Evolutionary conservation across 2,329 filamentous ascomycete species (phyloP), one percentile per base, ranked within the genome.

Genomic region (Thielaviopsis ethacetica): DNA sequence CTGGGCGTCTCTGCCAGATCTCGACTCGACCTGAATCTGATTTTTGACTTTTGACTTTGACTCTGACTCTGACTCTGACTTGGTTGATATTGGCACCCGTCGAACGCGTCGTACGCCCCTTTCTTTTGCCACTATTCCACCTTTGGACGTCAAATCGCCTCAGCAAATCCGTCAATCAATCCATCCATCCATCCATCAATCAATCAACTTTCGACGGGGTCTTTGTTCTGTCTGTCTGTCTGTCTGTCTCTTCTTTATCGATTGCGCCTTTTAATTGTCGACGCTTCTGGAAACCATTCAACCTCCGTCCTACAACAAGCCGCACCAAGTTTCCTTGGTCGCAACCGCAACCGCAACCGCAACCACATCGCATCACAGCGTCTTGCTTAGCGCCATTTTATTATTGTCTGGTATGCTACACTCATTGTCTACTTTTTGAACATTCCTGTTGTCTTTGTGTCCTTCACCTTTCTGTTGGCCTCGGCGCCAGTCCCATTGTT

Each of bases 71-170:
- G 30, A 34, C 7, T 34, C 52, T 21, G 19, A 34, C 13, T 54
- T 54, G 27, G n/a, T 49, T 24, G 15, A 44, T 44, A 44, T 44
- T 56, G 34, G 26, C 54, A 44, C 38, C 24, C 26, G 30, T 34
- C 41, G 44, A 56, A 56, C 54, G 54, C 54, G 54, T 56, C 54
- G 54, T 27, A 30, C 54, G 54, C 54, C 54, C 54, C 41, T 56
- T 56, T 56, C 44, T 56, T 55, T 54, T 55, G 53, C 53, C 21
- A 55, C 53, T 55, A 55, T 55, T 55, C 53, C 53, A 27, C 15
- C 53, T 55, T 56, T 44, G 54, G 54, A 44, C 38, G 38, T 15
- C 38, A 44, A 44, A n/a, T 44, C 38, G 15, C 38, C 38, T 9
- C 38, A 44, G 17, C n/a, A 44, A 15, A 44, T 44, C 41, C 38